Evolutionary conservation across 306 rosid species (phyloP).

Genomic region (Albizia julibrissin): DNA sequence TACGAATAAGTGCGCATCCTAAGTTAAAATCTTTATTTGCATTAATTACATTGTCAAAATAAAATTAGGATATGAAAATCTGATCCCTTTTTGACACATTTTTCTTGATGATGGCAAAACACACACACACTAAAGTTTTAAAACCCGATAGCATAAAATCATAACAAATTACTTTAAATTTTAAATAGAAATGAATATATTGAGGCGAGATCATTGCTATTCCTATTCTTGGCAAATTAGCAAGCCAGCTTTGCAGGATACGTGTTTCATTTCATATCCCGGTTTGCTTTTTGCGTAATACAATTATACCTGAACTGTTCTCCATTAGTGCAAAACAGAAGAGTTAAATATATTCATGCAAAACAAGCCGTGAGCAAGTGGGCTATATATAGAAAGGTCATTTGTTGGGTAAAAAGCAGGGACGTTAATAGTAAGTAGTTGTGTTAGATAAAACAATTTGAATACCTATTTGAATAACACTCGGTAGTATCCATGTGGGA

Average conservation of each 20-base stretch:
- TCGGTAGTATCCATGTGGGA: too few relatives aligned
- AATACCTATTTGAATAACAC: too few relatives aligned
- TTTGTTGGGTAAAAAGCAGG: too few relatives aligned
- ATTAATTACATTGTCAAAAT: not conserved
- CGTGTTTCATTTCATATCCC: not conserved
- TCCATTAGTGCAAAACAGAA: not conserved
- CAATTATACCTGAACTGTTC: not conserved
- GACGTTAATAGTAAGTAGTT: too few relatives aligned
- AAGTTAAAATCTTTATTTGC: not conserved
- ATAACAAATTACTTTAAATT: too few relatives aligned
- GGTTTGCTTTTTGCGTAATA: not conserved
- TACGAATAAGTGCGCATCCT: not conserved
- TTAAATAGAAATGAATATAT: not conserved
- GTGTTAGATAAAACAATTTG: too few relatives aligned
- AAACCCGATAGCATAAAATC: not conserved
- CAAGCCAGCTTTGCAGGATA: not conserved
- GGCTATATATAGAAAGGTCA: too few relatives aligned
- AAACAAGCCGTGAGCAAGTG: too few relatives aligned
- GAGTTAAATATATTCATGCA: too few relatives aligned
- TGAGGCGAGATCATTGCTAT: not conserved
- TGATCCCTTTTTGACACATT: too few relatives aligned
- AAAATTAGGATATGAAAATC: too few relatives aligned
- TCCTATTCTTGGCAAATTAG: not conserved
- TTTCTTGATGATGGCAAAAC: too few relatives aligned
- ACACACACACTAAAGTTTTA: not conserved